phyloP scores from a whole-genome alignment of 140 eudicot genomes.

The Anethum foeniculum region DNA sequence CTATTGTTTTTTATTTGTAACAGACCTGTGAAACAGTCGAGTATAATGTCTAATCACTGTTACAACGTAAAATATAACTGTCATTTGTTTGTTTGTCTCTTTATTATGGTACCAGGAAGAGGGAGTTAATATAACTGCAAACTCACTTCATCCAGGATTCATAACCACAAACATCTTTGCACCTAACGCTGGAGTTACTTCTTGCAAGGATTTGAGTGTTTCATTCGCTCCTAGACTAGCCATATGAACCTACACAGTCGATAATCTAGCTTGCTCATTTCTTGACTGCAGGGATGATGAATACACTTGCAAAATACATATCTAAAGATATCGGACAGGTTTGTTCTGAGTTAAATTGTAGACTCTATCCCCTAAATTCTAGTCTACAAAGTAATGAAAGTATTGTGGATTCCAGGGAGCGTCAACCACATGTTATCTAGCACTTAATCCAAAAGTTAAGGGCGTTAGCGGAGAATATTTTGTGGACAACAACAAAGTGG shows the following conservation, averaged over 20 bases:
- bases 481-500: slow-evolving; percentile 44
- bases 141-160: slow-evolving; percentile 80
- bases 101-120: slow-evolving; percentile 43
- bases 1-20: too few relatives aligned
- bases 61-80: not conserved
- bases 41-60: not conserved
- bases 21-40: not conserved
- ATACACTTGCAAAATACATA: slow-evolving; percentile 24
- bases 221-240: not conserved
- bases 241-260: too few relatives aligned
- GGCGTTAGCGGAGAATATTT: slow-evolving; percentile 71
- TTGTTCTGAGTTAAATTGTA: not conserved
- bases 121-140: slow-evolving; percentile 65
- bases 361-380: not conserved
- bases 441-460: slow-evolving; percentile 50
- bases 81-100: not conserved
- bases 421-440: slow-evolving; percentile 69
- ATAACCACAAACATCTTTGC: slow-evolving; percentile 53
- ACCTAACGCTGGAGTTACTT: slow-evolving; percentile 41
- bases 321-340: slow-evolving; percentile 52
- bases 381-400: too few relatives aligned
- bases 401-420: slow-evolving; percentile 40
- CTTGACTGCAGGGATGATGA: slow-evolving; percentile 28
- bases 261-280: not conserved
- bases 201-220: slow-evolving; percentile 29